Conservation (phyloP, 805 yeast genomes). For the Kodamaea hsintzibuensis region DNA sequence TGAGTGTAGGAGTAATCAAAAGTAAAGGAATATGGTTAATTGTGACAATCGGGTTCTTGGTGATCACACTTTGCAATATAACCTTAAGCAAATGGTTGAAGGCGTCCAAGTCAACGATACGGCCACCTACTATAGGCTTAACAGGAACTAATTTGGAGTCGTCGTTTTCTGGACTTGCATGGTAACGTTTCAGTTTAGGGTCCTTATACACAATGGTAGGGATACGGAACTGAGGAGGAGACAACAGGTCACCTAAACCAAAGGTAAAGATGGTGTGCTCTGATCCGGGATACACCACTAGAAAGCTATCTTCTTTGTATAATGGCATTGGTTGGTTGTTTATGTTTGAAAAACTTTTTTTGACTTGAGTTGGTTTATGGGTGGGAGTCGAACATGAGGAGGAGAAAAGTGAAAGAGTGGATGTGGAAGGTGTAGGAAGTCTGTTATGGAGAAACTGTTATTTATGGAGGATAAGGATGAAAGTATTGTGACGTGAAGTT, state of each 20-base stretch:
- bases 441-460: neutral
- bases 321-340: conserved; percentile 35
- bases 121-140: conserved; percentile 64
- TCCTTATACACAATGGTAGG: conserved; percentile 75
- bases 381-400: neutral
- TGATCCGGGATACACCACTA: conserved; percentile 80
- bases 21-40: conserved; percentile 71
- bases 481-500: too few species aligned
- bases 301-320: conserved; percentile 45
- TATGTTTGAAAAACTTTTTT: neutral
- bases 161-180: conserved; percentile 35
- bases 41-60: conserved; percentile 45
- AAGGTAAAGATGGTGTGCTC: conserved; percentile 70
- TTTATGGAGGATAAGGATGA: too few species aligned
- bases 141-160: conserved; percentile 42
- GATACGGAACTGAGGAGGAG: conserved; percentile 72
- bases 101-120: conserved; percentile 67
- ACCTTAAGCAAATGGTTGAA: conserved; percentile 61
- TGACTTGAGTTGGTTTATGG: neutral
- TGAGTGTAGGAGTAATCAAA: conserved; percentile 57
- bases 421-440: neutral
- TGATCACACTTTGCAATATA: conserved; percentile 38
- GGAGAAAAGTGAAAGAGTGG: neutral
- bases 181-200: conserved; percentile 35
- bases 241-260: conserved; percentile 73